Conservation (phyloP, 768 basidiomycete species). For the Megacollybia marginata region DNA sequence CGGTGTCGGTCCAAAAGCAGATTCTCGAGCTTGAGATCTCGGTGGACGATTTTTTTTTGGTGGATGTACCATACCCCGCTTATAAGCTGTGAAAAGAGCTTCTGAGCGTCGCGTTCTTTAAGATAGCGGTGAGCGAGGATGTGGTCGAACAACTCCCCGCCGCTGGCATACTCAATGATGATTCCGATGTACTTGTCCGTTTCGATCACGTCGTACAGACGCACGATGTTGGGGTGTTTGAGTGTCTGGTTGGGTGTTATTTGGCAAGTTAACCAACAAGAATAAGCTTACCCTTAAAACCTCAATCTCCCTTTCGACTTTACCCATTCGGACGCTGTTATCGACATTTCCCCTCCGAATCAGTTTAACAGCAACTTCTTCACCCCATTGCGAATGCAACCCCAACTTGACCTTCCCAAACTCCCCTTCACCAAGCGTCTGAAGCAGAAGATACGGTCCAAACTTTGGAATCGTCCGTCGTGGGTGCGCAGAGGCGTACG, state of each 20-base stretch:
- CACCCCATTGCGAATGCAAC: slow-evolving; percentile 86
- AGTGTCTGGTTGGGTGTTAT: slow-evolving; percentile 50
- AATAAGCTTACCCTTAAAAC: slow-evolving; percentile 73
- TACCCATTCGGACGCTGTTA: slow-evolving; percentile 76
- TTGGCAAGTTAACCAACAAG: too few species aligned
- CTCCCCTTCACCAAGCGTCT: slow-evolving; percentile 97
- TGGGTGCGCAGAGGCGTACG: slow-evolving; percentile 78
- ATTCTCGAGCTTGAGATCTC: slow-evolving; percentile 98
- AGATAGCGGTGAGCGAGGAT: slow-evolving; percentile 97
- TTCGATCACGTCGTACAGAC: slow-evolving; percentile 97
- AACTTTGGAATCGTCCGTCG: slow-evolving; percentile 87
- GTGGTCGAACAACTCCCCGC: slow-evolving; percentile 98
- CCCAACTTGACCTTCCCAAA: slow-evolving; percentile 99
- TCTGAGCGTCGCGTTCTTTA: slow-evolving; percentile 88
- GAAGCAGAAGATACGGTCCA: slow-evolving; percentile 90
- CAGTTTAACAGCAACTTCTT: slow-evolving; percentile 98
- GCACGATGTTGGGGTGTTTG: slow-evolving; percentile 97
- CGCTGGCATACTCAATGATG: slow-evolving; percentile 96
- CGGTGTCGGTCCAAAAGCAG: slow-evolving; percentile 93
- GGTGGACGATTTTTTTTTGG: slow-evolving; percentile 98
- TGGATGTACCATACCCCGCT: slow-evolving; percentile 99
- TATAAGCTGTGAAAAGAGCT: slow-evolving; percentile 95
- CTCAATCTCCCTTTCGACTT: slow-evolving; percentile 97
- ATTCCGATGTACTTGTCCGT: slow-evolving; percentile 99
- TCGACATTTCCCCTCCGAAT: slow-evolving; percentile 92